These are phyloP conservation scores for Chalara sp. DNA, from an alignment of 2,329 filamentous ascomycete genomes.

Conservation along the genomic window DNA sequence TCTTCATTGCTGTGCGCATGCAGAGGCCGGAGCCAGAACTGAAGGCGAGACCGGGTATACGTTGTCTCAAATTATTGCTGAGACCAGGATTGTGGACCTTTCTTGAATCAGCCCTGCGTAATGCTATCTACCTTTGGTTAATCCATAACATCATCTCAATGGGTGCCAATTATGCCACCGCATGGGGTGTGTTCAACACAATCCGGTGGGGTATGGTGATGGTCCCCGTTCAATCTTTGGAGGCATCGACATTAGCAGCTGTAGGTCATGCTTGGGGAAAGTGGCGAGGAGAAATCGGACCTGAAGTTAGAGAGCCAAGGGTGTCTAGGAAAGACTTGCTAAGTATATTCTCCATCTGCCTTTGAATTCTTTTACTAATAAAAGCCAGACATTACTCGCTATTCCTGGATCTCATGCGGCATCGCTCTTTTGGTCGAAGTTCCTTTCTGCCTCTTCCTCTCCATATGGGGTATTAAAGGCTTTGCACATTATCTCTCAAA, in stretches of 20 bases:
- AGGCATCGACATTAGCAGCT: conserved; percentile 58
- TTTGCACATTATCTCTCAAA: conserved; percentile 59
- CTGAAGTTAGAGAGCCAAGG: conserved; percentile 21
- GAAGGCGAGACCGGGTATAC: too few species aligned
- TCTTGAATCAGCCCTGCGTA: too few species aligned
- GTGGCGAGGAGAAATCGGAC: conserved; percentile 33
- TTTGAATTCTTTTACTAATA: neutral
- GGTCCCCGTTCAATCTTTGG: conserved; percentile 31
- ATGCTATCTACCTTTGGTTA: too few species aligned
- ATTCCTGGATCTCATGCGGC: conserved; percentile 44
- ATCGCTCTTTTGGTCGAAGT: conserved; percentile 54
- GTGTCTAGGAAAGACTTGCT: conserved; percentile 27
- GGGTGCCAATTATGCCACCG: too few species aligned
- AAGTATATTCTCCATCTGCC: conserved; percentile 16
- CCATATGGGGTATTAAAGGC: conserved; percentile 46
- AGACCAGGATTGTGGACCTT: too few species aligned
- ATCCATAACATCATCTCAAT: too few species aligned
- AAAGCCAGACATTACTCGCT: conserved; percentile 36
- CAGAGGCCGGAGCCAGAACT: too few species aligned
- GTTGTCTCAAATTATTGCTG: too few species aligned
- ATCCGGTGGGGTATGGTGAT: too few species aligned
- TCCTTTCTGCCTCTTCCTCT: conserved; percentile 55
- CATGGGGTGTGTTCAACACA: too few species aligned
- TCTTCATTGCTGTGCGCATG: too few species aligned
- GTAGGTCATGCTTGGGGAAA: conserved; percentile 60